phyloP scores from a whole-genome alignment of 2,329 filamentous ascomycete genomes.

The Thelonectria olida region DNA sequence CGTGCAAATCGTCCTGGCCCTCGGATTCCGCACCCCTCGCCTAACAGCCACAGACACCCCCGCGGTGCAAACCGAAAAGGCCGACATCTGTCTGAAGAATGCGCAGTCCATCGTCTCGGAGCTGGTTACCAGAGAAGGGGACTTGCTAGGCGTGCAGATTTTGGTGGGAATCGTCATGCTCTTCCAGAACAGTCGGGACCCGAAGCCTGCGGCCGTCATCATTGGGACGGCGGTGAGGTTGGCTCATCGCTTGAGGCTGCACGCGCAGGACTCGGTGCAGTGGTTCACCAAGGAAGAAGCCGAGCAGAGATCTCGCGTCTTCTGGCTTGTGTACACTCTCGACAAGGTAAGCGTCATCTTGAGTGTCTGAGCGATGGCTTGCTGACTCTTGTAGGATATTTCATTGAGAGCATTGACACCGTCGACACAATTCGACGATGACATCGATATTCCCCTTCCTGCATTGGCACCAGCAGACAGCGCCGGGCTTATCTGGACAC shows the following conservation, averaged over 20 bases:
- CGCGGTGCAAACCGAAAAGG: conserved; percentile 30
- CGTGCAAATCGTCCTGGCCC: conserved; percentile 51
- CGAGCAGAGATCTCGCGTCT: conserved; percentile 48
- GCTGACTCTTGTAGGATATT: conserved; percentile 43
- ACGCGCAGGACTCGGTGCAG: conserved; percentile 40
- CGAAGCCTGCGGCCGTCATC: conserved; percentile 48
- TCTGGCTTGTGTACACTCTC: conserved; percentile 53
- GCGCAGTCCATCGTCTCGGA: conserved; percentile 51
- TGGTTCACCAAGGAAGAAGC: conserved; percentile 41
- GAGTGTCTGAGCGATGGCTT: too few relatives aligned
- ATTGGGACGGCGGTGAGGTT: conserved; percentile 51
- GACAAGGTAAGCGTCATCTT: conserved; percentile 53
- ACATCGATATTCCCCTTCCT: conserved; percentile 53
- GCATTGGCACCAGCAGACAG: conserved; percentile 41
- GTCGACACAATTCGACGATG: conserved; percentile 49
- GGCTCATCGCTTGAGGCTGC: conserved; percentile 48
- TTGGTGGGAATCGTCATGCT: conserved; percentile 50
- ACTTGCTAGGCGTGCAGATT: conserved; percentile 50
- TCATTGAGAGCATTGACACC: conserved; percentile 49
- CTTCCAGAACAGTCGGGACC: conserved; percentile 49
- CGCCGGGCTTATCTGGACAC: conserved; percentile 46
- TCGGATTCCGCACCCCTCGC: conserved; percentile 44
- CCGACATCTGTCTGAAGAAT: conserved; percentile 47
- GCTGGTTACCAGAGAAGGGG: conserved; percentile 48
- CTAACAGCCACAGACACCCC: conserved; percentile 29